Evolutionary conservation across 1,139 yeast genomes (phyloP).

Genomic region (Candida albicans): DNA sequence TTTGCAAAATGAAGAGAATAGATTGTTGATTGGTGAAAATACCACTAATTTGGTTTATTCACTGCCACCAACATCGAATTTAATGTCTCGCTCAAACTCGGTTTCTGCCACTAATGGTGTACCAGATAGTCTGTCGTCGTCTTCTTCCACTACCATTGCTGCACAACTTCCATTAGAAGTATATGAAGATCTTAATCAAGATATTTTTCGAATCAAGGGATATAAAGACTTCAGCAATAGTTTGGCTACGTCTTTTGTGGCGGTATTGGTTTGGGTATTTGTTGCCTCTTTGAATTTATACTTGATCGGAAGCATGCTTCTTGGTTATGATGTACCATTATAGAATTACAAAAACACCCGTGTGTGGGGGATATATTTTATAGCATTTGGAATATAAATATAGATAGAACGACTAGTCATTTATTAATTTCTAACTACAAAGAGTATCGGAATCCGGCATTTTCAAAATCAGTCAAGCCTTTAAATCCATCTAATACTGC

Average conservation of each 20-base stretch:
- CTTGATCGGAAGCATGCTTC: conserved; percentile 48
- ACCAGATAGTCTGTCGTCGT: conserved; percentile 5
- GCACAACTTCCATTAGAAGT: conserved; percentile 6
- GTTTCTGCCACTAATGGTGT: not conserved
- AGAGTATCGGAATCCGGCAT: conserved; percentile 29
- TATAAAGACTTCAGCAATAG: conserved; percentile 59
- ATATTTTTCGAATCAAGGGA: conserved; percentile 24
- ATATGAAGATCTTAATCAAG: conserved; percentile 11
- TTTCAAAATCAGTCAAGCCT: conserved; percentile 34
- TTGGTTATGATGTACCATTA: conserved; percentile 44
- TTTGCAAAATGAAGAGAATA: conserved; percentile 16
- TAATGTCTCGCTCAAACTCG: conserved; percentile 7
- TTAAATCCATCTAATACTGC: conserved; percentile 34
- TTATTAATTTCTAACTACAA: no score
- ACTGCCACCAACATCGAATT: conserved; percentile 1
- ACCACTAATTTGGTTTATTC: conserved; percentile 8
- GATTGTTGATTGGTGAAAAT: conserved; percentile 13
- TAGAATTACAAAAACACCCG: conserved; percentile 12
- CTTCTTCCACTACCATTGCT: conserved; percentile 8
- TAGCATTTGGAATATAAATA: not conserved
- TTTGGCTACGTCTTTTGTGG: conserved; percentile 40
- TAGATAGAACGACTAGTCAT: no score
- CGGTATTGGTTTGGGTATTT: conserved; percentile 52
- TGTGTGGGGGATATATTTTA: not conserved
- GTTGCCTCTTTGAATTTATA: conserved; percentile 52